Evolutionary conservation across 345 rosid species (phyloP).

Genomic region (Linum tenue): DNA sequence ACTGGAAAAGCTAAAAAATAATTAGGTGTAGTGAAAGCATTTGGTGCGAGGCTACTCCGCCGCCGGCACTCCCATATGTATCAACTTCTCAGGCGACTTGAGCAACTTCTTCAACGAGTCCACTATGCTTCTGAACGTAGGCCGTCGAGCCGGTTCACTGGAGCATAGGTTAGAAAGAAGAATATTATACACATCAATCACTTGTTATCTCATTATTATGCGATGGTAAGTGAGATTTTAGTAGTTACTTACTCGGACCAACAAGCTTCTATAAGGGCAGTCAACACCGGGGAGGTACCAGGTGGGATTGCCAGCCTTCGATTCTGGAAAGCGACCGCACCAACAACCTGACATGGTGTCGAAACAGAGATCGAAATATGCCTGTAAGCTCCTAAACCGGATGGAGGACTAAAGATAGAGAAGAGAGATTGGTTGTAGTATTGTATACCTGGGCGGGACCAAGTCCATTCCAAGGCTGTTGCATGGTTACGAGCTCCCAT

Average conservation of each 20-base stretch:
- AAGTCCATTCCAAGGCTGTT: constrained; percentile 94
- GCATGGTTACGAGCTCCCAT: constrained; percentile 86
- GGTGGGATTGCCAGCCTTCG: constrained; percentile 76
- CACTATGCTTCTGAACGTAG: constrained; percentile 58
- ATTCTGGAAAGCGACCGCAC: constrained; percentile 98
- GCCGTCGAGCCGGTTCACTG: constrained; percentile 74
- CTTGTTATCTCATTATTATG: not conserved
- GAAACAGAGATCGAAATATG: not conserved
- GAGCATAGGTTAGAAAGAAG: constrained; percentile 1
- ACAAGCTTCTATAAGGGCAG: constrained; percentile 90
- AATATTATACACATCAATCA: not conserved
- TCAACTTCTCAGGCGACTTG: constrained; percentile 61
- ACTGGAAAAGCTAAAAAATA: too few species aligned
- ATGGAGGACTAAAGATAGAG: too few species aligned
- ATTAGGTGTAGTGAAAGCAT: not conserved
- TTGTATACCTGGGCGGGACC: constrained; percentile 76
- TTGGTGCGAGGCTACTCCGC: not conserved
- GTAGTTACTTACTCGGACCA: constrained; percentile 67
- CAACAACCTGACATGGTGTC: constrained; percentile 57
- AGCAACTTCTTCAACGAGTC: constrained; percentile 64
- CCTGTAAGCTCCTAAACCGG: too few species aligned
- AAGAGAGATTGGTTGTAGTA: not conserved
- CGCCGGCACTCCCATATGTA: constrained; percentile 43
- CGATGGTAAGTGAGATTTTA: too few species aligned
- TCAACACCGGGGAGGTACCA: constrained; percentile 57